These are phyloP conservation scores for Huiozyma sinensis DNA, from an alignment of 805 yeast genomes.

Conservation along the genomic window DNA sequence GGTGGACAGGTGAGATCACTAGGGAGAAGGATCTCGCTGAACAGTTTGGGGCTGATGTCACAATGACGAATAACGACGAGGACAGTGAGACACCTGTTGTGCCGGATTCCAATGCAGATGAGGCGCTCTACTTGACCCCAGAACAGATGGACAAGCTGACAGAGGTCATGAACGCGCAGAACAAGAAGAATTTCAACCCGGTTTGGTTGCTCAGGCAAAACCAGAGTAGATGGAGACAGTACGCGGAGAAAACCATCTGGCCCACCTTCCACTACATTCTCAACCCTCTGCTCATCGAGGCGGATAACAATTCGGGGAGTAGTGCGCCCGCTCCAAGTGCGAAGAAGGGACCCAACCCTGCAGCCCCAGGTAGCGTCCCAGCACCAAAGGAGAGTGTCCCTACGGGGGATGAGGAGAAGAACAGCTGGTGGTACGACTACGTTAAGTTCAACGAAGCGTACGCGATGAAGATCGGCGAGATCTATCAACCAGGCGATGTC, in stretches of 20 bases:
- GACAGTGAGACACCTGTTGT: neutral
- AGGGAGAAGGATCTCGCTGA: conserved; percentile 4
- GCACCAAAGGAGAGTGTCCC: no score
- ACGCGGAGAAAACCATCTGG: conserved; percentile 88
- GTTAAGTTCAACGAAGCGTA: conserved; percentile 85
- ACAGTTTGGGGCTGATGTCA: neutral
- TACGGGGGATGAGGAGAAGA: conserved; percentile 34
- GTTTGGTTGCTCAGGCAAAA: conserved; percentile 78
- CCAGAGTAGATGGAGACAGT: conserved; percentile 76
- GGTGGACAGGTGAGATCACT: conserved; percentile 88
- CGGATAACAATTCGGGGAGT: neutral
- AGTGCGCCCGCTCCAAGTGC: neutral
- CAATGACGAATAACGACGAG: neutral
- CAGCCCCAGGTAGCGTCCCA: no score
- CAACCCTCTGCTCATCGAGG: conserved; percentile 41
- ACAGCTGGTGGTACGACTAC: conserved; percentile 79
- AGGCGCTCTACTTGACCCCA: conserved; percentile 44
- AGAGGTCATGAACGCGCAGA: conserved; percentile 28
- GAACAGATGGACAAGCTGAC: conserved; percentile 38
- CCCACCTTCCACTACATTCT: conserved; percentile 91
- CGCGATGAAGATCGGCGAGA: conserved; percentile 60
- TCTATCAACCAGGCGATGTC: conserved; percentile 80
- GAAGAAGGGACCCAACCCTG: conserved; percentile 12
- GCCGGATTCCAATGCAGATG: conserved; percentile 12
- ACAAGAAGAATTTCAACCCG: conserved; percentile 45